Evolutionary conservation across 1,284 basidiomycete species (phyloP).

Genomic region (Cutaneotrichosporon cutaneum): DNA sequence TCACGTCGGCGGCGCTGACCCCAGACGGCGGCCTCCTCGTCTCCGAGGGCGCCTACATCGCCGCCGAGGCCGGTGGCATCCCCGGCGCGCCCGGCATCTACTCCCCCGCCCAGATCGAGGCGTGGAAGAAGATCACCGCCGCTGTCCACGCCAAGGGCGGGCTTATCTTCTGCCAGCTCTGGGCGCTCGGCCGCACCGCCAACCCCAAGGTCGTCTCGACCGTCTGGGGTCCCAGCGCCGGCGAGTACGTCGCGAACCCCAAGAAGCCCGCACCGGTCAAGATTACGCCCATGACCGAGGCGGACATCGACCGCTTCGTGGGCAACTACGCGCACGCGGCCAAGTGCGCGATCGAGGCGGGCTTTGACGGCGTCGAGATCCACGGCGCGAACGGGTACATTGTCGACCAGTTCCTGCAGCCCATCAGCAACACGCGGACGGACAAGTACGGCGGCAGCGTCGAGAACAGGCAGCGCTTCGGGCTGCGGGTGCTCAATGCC

Average conservation of each 20-base stretch:
- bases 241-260: conserved; percentile 15
- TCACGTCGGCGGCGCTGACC: too few relatives aligned
- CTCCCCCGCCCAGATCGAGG: conserved; percentile 33
- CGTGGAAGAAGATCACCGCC: conserved; percentile 51
- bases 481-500: conserved; percentile 49
- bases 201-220: conserved; percentile 14
- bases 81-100: conserved; percentile 35
- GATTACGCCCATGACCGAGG: conserved; percentile 26
- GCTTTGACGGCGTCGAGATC: conserved; percentile 66
- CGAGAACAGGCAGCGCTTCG: conserved; percentile 56
- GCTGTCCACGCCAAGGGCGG: conserved; percentile 57
- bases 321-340: conserved; percentile 58
- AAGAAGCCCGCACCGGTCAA: conserved; percentile 1
- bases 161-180: conserved; percentile 58
- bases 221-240: conserved; percentile 36
- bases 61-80: conserved; percentile 32
- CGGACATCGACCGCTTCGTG: conserved; percentile 53
- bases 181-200: conserved; percentile 53
- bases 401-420: conserved; percentile 62
- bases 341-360: conserved; percentile 60
- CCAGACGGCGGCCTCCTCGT: conserved; percentile 43
- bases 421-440: conserved; percentile 58
- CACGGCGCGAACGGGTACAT: conserved; percentile 46
- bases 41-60: conserved; percentile 41
- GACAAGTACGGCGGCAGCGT: conserved; percentile 63